These are phyloP conservation scores for Nothophytophthora sp. DNA, from an alignment of 352 stramenopile genomes.

Conservation along the genomic window DNA sequence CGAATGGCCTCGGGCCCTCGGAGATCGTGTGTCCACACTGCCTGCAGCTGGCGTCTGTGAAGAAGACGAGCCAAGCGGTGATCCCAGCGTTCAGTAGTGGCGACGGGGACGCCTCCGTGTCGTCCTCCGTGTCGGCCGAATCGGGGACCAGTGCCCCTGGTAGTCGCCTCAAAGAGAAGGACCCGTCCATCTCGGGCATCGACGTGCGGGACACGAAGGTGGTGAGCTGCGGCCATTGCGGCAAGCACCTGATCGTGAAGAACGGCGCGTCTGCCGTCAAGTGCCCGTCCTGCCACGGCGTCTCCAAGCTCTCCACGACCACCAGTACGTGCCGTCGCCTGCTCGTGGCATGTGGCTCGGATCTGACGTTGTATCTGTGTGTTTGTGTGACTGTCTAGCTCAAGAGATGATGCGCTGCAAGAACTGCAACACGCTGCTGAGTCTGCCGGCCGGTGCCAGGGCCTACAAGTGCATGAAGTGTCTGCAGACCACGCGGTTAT, in stretches of 20 bases:
- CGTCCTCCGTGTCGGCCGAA: constrained; percentile 33
- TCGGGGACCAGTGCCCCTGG: constrained; percentile 24
- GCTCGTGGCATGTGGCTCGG: too few species aligned
- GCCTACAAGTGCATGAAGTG: constrained; percentile 92
- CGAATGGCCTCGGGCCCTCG: constrained; percentile 31
- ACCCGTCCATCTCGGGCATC: constrained; percentile 38
- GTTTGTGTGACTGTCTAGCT: constrained; percentile 32
- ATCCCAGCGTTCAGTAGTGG: constrained; percentile 28
- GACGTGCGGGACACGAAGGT: constrained; percentile 84
- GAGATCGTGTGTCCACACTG: constrained; percentile 78
- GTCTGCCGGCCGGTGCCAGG: constrained; percentile 72
- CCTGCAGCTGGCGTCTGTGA: constrained; percentile 51
- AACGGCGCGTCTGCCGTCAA: constrained; percentile 78
- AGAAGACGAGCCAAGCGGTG: constrained; percentile 31
- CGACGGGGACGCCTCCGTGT: constrained; percentile 24
- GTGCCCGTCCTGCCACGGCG: constrained; percentile 75
- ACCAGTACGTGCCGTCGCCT: constrained; percentile 83
- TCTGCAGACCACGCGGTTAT: constrained; percentile 77
- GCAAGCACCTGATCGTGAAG: constrained; percentile 85
- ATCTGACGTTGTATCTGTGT: constrained; percentile 17
- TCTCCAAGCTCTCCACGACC: constrained; percentile 83
- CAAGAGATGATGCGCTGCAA: constrained; percentile 89
- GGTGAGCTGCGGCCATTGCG: constrained; percentile 84
- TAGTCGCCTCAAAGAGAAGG: constrained; percentile 10
- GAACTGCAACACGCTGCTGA: constrained; percentile 87